phyloP scores from a whole-genome alignment of 1,139 yeast genomes.

The Hanseniaspora uvarum region DNA sequence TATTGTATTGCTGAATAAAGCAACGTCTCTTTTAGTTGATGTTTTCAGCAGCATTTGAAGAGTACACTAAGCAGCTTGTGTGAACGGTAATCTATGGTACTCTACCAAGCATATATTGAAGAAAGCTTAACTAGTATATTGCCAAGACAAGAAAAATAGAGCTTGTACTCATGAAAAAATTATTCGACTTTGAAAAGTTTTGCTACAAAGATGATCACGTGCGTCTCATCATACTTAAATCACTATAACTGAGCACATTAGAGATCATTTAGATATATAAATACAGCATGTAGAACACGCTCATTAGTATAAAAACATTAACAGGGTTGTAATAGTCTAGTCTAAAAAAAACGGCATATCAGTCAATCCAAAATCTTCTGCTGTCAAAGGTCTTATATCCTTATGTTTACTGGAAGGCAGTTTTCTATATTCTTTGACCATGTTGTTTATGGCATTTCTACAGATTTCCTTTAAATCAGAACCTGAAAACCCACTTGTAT shows the following conservation, averaged over 20 bases:
- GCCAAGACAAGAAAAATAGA: too few species aligned
- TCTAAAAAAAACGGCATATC: neutral
- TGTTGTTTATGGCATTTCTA: constrained; percentile 83
- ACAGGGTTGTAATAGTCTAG: neutral
- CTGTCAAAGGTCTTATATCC: constrained; percentile 27
- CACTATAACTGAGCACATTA: neutral
- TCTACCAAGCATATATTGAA: neutral
- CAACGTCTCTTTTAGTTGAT: neutral
- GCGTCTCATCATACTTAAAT: neutral
- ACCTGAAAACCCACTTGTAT: constrained; percentile 73
- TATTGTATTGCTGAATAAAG: neutral
- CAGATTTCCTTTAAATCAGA: constrained; percentile 85
- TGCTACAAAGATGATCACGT: neutral
- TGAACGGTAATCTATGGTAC: neutral
- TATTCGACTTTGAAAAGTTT: neutral
- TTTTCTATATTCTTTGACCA: constrained; percentile 71
- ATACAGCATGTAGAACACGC: neutral
- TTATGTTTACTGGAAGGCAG: constrained; percentile 29
- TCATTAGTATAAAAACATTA: neutral
- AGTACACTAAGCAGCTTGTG: too few species aligned
- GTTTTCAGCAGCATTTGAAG: neutral
- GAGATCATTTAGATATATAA: neutral
- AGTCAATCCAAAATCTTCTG: constrained; percentile 24
- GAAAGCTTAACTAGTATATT: neutral
- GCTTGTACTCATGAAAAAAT: neutral